A percentile compares a stretch with the other conserved stretches of the same genome.
phyloP scores from a whole-genome alignment of 202 grass and related monocot genomes.

The Bolboschoenoplectus hybrid region DNA sequence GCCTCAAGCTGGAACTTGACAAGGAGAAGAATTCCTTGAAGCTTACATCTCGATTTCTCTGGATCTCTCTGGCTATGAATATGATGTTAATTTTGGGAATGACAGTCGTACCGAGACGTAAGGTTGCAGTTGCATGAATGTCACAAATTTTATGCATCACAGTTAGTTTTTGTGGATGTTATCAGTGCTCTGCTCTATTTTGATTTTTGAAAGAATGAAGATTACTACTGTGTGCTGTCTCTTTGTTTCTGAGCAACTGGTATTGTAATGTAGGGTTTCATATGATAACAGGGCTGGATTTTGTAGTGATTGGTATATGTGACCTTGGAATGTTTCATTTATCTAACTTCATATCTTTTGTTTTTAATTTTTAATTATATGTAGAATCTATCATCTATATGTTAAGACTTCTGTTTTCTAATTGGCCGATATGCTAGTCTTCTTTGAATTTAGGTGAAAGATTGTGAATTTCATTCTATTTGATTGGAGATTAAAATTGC shows the following conservation, averaged over 20 bases:
- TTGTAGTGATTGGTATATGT: background rate
- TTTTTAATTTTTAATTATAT: too few species aligned
- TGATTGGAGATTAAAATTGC: background rate
- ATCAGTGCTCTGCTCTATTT: background rate
- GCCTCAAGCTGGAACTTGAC: background rate
- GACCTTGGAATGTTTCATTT: background rate
- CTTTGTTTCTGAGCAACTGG: background rate
- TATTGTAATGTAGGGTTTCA: background rate
- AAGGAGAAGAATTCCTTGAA: background rate
- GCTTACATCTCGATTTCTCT: slow-evolving; percentile 14
- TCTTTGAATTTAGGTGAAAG: background rate
- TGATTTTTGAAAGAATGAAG: background rate
- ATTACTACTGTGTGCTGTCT: background rate
- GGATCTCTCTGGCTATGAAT: background rate
- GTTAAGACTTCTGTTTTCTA: background rate
- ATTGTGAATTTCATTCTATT: background rate
- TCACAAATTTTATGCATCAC: background rate
- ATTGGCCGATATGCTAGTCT: background rate
- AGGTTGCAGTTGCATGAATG: background rate
- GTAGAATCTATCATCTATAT: background rate
- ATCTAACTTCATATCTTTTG: background rate
- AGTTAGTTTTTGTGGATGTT: background rate
- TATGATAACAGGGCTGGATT: background rate
- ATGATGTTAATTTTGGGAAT: background rate
- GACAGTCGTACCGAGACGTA: background rate